These are phyloP conservation scores for Hibiscus trionum DNA, from an alignment of 345 rosid genomes.

Conservation along the genomic window DNA sequence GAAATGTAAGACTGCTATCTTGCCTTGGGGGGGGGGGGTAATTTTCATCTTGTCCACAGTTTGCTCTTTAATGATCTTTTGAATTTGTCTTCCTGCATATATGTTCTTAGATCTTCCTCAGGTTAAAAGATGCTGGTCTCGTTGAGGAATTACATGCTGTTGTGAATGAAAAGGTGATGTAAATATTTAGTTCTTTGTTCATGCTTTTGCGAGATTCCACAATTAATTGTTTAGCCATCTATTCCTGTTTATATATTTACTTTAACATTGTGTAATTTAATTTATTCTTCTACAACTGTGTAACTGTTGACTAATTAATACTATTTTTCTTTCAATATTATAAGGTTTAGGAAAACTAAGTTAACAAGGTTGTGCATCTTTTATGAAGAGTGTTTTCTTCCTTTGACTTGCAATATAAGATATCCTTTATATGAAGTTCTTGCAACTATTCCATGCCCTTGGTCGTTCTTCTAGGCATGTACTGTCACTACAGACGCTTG, in stretches of 20 bases:
- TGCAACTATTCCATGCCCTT: slow-evolving; percentile 10
- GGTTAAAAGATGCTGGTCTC: slow-evolving; percentile 66
- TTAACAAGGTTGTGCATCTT: not conserved
- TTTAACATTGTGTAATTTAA: not conserved
- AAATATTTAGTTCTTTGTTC: not conserved
- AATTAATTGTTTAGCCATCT: not conserved
- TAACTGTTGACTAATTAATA: not conserved
- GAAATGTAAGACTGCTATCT: slow-evolving; percentile 42
- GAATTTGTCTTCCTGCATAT: slow-evolving; percentile 8
- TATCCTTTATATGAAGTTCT: not conserved
- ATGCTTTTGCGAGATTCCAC: not conserved
- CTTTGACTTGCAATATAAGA: not conserved
- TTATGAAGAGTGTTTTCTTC: not conserved
- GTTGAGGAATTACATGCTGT: slow-evolving; percentile 72
- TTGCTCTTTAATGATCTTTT: not conserved
- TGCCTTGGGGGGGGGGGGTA: not conserved
- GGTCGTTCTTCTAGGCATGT: slow-evolving; percentile 1
- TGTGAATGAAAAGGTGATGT: slow-evolving; percentile 66
- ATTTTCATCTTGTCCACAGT: not conserved
- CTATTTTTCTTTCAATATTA: not conserved
- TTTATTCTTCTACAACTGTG: not conserved
- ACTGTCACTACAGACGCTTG: not conserved
- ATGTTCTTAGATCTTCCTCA: slow-evolving; percentile 49
- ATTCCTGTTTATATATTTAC: not conserved
- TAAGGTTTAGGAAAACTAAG: not conserved